These are phyloP conservation scores for Lagenidium sp. DNA, from an alignment of 352 stramenopile species.

Conservation along the genomic window DNA sequence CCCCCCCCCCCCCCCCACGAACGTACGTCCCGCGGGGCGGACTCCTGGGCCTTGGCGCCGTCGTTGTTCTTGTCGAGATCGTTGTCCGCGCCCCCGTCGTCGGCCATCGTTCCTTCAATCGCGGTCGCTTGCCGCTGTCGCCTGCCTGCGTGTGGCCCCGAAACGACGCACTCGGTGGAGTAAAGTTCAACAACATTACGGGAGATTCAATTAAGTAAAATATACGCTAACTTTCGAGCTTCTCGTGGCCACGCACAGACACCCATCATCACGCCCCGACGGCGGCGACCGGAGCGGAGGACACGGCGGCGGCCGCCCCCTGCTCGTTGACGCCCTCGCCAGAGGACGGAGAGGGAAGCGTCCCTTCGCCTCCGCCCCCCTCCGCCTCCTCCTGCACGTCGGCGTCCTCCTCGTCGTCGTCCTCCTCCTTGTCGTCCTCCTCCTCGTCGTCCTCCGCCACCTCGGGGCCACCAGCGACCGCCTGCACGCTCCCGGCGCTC, in stretches of 20 bases:
- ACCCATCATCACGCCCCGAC: not conserved
- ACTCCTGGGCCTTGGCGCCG: slow-evolving; percentile 15
- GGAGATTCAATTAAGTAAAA: not conserved
- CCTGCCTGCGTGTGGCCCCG: not conserved
- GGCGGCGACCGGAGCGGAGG: no score
- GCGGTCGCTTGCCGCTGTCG: not conserved
- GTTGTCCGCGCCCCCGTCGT: slow-evolving; percentile 22
- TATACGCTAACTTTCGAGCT: not conserved
- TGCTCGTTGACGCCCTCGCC: no score
- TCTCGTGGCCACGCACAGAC: not conserved
- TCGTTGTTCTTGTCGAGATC: slow-evolving; percentile 6
- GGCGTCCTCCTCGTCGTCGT: slow-evolving; percentile 5
- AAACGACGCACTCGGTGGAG: not conserved
- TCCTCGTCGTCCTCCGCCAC: not conserved
- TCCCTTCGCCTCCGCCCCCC: not conserved
- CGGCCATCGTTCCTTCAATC: slow-evolving; percentile 9
- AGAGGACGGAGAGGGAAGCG: no score
- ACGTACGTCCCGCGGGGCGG: slow-evolving; percentile 18
- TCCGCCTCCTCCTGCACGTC: not conserved
- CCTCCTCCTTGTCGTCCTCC: slow-evolving; percentile 4
- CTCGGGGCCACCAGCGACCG: not conserved
- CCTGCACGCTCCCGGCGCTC: not conserved
- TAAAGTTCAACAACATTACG: not conserved
- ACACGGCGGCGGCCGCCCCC: no score
- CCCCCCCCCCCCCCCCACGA: not conserved